Evolutionary conservation across 768 basidiomycete species (phyloP).

Genomic region (Lyophyllum decastes): DNA sequence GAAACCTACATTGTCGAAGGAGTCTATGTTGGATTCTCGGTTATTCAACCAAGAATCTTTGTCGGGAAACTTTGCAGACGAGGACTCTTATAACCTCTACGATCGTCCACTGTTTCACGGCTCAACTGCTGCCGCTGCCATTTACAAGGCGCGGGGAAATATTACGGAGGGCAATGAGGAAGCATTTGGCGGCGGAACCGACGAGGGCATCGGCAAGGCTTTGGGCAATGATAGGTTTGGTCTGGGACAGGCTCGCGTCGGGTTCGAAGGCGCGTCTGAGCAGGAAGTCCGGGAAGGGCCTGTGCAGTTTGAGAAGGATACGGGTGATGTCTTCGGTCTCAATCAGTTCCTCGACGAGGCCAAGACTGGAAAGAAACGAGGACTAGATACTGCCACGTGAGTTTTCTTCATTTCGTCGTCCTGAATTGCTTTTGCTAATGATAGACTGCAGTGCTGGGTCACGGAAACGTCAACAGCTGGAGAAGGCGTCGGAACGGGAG

Average conservation of each 20-base stretch:
- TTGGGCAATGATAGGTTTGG: slow-evolving; percentile 94
- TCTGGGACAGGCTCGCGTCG: slow-evolving; percentile 78
- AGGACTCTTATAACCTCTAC: slow-evolving; percentile 93
- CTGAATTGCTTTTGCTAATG: not conserved
- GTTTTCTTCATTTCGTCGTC: slow-evolving; percentile 24
- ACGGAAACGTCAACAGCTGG: slow-evolving; percentile 70
- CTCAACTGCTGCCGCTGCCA: slow-evolving; percentile 96
- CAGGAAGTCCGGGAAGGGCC: slow-evolving; percentile 90
- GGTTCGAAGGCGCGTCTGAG: slow-evolving; percentile 89
- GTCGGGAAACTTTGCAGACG: slow-evolving; percentile 79
- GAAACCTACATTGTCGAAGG: slow-evolving; percentile 94
- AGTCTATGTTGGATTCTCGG: slow-evolving; percentile 95
- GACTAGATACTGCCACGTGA: slow-evolving; percentile 75
- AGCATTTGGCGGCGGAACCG: slow-evolving; percentile 91
- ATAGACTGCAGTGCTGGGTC: slow-evolving; percentile 45
- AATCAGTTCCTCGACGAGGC: slow-evolving; percentile 98
- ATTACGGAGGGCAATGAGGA: slow-evolving; percentile 87
- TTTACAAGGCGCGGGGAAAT: slow-evolving; percentile 94
- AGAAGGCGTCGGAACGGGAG: slow-evolving; percentile 52
- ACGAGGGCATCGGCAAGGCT: slow-evolving; percentile 90
- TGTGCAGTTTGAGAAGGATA: slow-evolving; percentile 98
- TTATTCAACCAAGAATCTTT: slow-evolving; percentile 96
- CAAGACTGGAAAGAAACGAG: slow-evolving; percentile 91
- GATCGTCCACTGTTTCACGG: slow-evolving; percentile 96
- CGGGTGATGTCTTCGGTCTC: slow-evolving; percentile 94